A percentile compares a stretch with the other conserved stretches of the same genome.
Evolutionary conservation across 345 rosid species (phyloP).

Genomic region (Carallia pectinifolia): DNA sequence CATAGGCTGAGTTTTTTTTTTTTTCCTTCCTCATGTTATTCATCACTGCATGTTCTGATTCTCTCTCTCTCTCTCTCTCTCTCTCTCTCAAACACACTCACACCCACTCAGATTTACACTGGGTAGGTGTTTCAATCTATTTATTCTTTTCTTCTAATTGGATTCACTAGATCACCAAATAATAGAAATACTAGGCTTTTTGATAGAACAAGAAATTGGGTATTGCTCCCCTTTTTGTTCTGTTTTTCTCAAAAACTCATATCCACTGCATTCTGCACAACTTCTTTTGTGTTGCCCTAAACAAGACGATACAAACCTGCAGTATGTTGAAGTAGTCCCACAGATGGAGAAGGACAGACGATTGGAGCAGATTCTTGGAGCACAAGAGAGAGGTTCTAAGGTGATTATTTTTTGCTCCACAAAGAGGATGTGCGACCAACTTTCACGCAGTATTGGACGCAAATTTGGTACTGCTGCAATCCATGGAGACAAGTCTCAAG

Average conservation of each 20-base stretch:
- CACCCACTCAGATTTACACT: too few species aligned
- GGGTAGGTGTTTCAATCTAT: too few species aligned
- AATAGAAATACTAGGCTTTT: too few species aligned
- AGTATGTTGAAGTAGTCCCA: constrained; percentile 91
- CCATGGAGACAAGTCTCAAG: constrained; percentile 96
- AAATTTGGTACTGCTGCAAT: constrained; percentile 84
- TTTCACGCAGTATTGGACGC: constrained; percentile 75
- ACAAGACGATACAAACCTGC: constrained; percentile 19
- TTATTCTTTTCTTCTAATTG: too few species aligned
- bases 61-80: too few species aligned
- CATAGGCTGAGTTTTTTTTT: too few species aligned
- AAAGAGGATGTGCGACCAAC: constrained; percentile 90
- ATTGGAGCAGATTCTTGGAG: constrained; percentile 78
- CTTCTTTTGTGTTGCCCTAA: constrained; percentile 1
- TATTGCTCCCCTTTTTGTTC: neutral
- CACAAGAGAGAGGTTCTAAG: constrained; percentile 91
- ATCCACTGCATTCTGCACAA: neutral
- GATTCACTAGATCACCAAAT: too few species aligned
- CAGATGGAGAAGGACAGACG: constrained; percentile 95
- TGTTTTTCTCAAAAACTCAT: neutral
- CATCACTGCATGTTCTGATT: too few species aligned
- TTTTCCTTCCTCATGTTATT: too few species aligned
- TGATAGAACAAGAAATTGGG: too few species aligned
- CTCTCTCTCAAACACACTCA: too few species aligned
- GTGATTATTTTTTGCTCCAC: constrained; percentile 90